These are phyloP conservation scores for Sicyos baderoa DNA, from an alignment of 306 rosid genomes.

Conservation along the genomic window DNA sequence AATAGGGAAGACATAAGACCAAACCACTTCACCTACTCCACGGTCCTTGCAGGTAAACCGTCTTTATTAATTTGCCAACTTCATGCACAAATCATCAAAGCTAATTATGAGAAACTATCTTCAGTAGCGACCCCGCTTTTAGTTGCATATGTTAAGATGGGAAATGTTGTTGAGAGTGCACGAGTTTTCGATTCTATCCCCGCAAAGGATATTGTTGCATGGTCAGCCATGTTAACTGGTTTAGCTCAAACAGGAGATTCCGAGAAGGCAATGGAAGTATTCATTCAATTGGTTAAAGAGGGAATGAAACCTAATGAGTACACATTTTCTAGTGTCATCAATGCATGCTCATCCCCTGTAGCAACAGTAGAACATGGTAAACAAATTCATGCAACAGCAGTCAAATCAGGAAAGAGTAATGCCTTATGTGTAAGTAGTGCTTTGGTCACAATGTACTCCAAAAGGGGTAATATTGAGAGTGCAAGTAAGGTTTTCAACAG, in stretches of 20 bases:
- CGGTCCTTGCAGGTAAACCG: conserved; percentile 60
- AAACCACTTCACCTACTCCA: conserved; percentile 74
- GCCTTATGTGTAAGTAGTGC: conserved; percentile 80
- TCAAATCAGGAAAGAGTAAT: conserved; percentile 49
- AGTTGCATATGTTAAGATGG: conserved; percentile 58
- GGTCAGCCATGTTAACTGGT: conserved; percentile 90
- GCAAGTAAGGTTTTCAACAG: conserved; percentile 77
- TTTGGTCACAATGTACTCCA: conserved; percentile 88
- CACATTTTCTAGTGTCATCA: conserved; percentile 65
- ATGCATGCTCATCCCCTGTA: conserved; percentile 65
- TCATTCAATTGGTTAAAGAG: conserved; percentile 46
- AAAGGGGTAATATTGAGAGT: conserved; percentile 73
- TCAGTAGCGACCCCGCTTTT: conserved; percentile 77
- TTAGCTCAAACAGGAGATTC: conserved; percentile 70
- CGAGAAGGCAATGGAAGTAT: conserved; percentile 49
- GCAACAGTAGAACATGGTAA: conserved; percentile 78
- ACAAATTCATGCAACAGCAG: conserved; percentile 63
- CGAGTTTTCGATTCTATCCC: conserved; percentile 58
- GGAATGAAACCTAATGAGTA: conserved; percentile 65
- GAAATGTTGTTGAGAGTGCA: conserved; percentile 42
- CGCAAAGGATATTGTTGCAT: conserved; percentile 62
- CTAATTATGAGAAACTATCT: conserved; percentile 56
- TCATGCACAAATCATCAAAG: conserved; percentile 69
- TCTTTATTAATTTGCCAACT: conserved; percentile 40
- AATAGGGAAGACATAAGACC: conserved; percentile 55